These are phyloP conservation scores for Botryotinia calthae DNA, from an alignment of 2,329 filamentous ascomycete genomes.

Conservation along the genomic window DNA sequence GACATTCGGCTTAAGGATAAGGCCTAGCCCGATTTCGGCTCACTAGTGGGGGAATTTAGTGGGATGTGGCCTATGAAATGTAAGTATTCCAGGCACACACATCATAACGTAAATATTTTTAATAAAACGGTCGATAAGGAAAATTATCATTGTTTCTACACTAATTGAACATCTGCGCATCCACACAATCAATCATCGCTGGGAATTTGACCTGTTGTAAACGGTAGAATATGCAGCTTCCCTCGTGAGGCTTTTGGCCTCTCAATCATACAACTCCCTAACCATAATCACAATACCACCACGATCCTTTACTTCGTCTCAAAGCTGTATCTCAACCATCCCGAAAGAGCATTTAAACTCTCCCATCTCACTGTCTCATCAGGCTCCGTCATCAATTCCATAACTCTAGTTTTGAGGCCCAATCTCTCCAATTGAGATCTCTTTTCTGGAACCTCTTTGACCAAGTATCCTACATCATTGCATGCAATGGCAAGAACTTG, in stretches of 20 bases:
- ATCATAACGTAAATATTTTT: not conserved
- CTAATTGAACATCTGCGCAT: conserved; percentile 32
- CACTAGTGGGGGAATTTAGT: conserved; percentile 1
- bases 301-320: conserved; percentile 41
- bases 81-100: not conserved
- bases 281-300: conserved; percentile 23
- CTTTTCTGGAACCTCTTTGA: conserved; percentile 70
- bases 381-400: conserved; percentile 69
- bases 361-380: conserved; percentile 73
- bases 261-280: conserved; percentile 19
- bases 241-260: conserved; percentile 16
- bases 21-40: conserved; percentile 11
- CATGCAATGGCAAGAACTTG: conserved; percentile 71
- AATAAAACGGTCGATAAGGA: not conserved
- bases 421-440: conserved; percentile 63
- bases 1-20: conserved; percentile 21
- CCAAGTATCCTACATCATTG: conserved; percentile 68
- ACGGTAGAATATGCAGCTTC: conserved; percentile 10
- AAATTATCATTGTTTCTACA: conserved; percentile 20
- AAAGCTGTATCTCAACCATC: conserved; percentile 72
- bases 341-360: conserved; percentile 68
- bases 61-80: not conserved
- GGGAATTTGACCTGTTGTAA: not conserved
- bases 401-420: conserved; percentile 65
- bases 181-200: conserved; percentile 10